phyloP scores from a whole-genome alignment of 1,284 basidiomycete species.

The Rugosomyces carneus region DNA sequence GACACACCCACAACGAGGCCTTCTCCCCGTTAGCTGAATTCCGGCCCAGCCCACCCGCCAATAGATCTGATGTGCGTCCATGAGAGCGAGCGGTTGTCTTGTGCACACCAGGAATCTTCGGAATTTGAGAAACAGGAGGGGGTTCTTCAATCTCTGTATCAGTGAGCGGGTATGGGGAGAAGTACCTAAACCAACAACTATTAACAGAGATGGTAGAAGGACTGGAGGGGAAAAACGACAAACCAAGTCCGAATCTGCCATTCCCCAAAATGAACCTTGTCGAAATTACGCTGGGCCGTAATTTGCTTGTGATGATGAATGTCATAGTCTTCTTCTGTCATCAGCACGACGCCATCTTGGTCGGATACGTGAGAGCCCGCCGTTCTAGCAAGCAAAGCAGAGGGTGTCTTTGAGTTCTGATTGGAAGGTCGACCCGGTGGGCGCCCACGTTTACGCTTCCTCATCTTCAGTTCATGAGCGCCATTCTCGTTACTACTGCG shows the following conservation, averaged over 20 bases:
- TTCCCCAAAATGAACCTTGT: slow-evolving; percentile 67
- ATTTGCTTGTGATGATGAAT: slow-evolving; percentile 61
- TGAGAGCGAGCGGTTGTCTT: slow-evolving; percentile 49
- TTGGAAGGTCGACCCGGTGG: background rate
- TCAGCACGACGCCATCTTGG: slow-evolving; percentile 25
- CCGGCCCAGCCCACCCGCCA: slow-evolving; percentile 56
- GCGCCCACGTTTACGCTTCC: slow-evolving; percentile 14
- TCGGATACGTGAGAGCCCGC: background rate
- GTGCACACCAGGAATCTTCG: slow-evolving; percentile 41
- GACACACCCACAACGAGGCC: slow-evolving; percentile 75
- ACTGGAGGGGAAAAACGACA: slow-evolving; percentile 21
- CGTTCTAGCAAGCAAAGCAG: background rate
- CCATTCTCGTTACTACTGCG: slow-evolving; percentile 1
- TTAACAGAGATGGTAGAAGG: slow-evolving; percentile 1
- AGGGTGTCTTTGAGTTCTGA: background rate
- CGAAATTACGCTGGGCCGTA: slow-evolving; percentile 69
- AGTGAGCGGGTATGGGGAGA: slow-evolving; percentile 78
- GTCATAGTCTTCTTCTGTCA: slow-evolving; percentile 67
- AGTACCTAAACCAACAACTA: slow-evolving; percentile 58
- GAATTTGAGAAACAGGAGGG: slow-evolving; percentile 19
- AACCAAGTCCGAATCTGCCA: slow-evolving; percentile 80
- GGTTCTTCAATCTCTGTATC: slow-evolving; percentile 56
- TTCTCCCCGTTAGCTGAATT: slow-evolving; percentile 43
- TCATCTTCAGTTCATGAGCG: background rate
- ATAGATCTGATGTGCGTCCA: slow-evolving; percentile 64